Conservation (phyloP, 139 green algal genomes). For the Chlorella sp. region DNA sequence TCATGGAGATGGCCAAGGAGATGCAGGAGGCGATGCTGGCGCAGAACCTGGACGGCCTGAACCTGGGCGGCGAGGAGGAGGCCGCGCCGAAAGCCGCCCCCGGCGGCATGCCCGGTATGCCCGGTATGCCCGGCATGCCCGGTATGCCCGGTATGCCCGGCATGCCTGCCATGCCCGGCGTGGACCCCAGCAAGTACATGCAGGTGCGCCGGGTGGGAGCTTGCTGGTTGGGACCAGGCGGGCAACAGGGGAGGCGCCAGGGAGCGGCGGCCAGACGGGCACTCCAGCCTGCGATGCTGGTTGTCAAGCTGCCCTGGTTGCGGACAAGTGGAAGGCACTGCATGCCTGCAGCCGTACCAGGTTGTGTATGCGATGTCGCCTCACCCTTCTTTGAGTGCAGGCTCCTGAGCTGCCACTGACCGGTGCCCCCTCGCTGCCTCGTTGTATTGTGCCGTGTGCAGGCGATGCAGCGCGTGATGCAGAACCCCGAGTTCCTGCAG, state of each 20-base stretch:
- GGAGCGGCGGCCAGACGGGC: background rate
- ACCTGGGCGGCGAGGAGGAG: slow-evolving; percentile 34
- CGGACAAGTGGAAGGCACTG: no score
- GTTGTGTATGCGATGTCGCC: no score
- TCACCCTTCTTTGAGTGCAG: no score
- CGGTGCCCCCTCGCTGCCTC: no score
- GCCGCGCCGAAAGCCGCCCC: background rate
- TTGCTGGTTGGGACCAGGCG: no score
- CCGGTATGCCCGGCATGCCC: slow-evolving; percentile 29
- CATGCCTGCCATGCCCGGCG: slow-evolving; percentile 22
- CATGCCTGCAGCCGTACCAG: no score
- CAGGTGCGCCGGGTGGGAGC: no score
- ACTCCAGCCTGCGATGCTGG: no score
- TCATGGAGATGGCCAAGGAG: slow-evolving; percentile 53
- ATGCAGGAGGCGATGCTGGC: slow-evolving; percentile 52
- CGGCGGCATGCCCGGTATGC: slow-evolving; percentile 25
- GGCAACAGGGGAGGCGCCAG: no score
- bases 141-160: slow-evolving; percentile 32
- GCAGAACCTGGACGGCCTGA: slow-evolving; percentile 32
- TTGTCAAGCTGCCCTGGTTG: no score
- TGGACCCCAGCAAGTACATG: slow-evolving; percentile 55
- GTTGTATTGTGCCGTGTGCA: no score
- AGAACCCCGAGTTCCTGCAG: slow-evolving; percentile 51
- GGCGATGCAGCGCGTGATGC: slow-evolving; percentile 55
- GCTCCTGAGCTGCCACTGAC: no score